Conservation (phyloP, 1,139 yeast species). For the Debaryomycetaceae sp. region DNA sequence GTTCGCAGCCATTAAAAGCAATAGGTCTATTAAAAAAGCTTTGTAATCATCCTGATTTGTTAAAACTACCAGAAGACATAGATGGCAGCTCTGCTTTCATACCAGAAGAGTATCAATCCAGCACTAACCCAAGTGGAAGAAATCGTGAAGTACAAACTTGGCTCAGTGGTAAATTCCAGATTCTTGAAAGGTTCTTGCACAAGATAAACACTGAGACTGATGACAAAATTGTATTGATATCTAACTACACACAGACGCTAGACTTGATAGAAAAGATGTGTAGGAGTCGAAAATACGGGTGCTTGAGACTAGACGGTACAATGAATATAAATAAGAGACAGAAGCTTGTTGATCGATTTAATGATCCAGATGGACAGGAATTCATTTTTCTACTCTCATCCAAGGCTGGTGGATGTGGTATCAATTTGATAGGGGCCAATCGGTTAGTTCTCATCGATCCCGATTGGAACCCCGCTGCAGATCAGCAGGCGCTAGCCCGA, state of each 20-base stretch:
- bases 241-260: slow-evolving; percentile 90
- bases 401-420: slow-evolving; percentile 99
- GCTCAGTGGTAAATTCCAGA: slow-evolving; percentile 60
- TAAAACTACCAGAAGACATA: slow-evolving; percentile 72
- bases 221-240: slow-evolving; percentile 90
- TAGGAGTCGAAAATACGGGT: slow-evolving; percentile 68
- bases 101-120: slow-evolving; percentile 68
- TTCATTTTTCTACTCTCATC: slow-evolving; percentile 87
- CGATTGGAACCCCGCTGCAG: slow-evolving; percentile 99
- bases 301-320: slow-evolving; percentile 87
- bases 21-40: slow-evolving; percentile 85
- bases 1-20: slow-evolving; percentile 85
- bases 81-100: slow-evolving; percentile 62
- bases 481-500: slow-evolving; percentile 95
- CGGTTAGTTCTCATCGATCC: slow-evolving; percentile 87
- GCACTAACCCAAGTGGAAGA: slow-evolving; percentile 32
- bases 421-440: slow-evolving; percentile 94
- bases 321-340: slow-evolving; percentile 91
- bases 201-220: slow-evolving; percentile 77
- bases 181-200: slow-evolving; percentile 70
- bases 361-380: slow-evolving; percentile 85
- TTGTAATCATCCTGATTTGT: slow-evolving; percentile 89
- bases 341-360: slow-evolving; percentile 84
- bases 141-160: slow-evolving; percentile 58
- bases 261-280: slow-evolving; percentile 89